Conservation (phyloP, 176 grass and related monocot genomes). For the Juncus inflexus region DNA sequence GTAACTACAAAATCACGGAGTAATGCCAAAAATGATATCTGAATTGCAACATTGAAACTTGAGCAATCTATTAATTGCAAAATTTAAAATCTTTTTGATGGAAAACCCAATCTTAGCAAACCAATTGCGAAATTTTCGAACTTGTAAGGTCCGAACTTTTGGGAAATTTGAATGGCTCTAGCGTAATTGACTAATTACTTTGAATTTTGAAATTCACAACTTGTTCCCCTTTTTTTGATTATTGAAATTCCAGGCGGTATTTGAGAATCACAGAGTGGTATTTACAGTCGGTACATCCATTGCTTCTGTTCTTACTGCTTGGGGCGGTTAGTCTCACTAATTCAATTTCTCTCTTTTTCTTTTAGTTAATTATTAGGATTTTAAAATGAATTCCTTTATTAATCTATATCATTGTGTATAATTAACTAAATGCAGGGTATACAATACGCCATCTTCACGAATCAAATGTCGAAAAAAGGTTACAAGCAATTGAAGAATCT, state of each 20-base stretch:
- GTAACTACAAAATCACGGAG: no score
- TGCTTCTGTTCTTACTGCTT: slow-evolving; percentile 79
- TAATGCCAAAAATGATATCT: background rate
- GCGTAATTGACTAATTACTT: no score
- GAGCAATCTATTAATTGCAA: no score
- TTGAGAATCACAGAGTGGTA: slow-evolving; percentile 77
- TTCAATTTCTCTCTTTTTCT: background rate
- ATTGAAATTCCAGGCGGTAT: slow-evolving; percentile 44
- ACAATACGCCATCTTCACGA: slow-evolving; percentile 66
- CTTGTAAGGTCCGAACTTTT: no score
- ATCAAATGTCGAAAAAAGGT: slow-evolving; percentile 65
- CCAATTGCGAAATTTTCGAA: no score
- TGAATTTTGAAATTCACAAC: no score
- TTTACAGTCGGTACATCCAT: slow-evolving; percentile 89
- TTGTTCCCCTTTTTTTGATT: slow-evolving; percentile 8
- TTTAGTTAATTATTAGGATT: background rate
- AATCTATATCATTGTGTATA: background rate
- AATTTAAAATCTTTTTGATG: no score
- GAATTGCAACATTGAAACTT: background rate
- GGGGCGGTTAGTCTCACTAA: slow-evolving; percentile 49
- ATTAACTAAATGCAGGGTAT: slow-evolving; percentile 49
- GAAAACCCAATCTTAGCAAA: no score
- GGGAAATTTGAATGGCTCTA: no score
- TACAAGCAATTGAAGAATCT: slow-evolving; percentile 70
- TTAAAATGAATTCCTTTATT: background rate